Evolutionary conservation across 768 basidiomycete genomes (phyloP).

Genomic region (Daedaleopsis nitida): DNA sequence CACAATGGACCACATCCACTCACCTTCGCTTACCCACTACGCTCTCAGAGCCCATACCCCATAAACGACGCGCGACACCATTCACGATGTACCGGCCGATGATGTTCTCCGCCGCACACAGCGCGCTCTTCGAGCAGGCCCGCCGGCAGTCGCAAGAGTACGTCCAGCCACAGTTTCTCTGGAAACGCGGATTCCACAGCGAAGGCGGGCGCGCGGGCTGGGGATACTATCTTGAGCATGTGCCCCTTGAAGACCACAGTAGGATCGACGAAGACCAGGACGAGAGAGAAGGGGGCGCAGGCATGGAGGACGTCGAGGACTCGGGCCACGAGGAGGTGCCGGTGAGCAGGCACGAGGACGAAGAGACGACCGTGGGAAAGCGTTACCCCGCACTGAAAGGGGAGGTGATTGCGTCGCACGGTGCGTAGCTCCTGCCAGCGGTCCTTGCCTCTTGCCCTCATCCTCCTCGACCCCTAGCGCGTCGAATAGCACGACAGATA

Average conservation of each 20-base stretch:
- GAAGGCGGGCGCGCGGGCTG: conserved; percentile 9
- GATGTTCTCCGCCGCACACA: conserved; percentile 20
- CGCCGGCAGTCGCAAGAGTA: conserved; percentile 10
- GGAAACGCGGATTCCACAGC: conserved; percentile 17
- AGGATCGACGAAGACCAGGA: neutral
- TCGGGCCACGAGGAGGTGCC: neutral
- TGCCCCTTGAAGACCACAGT: conserved; percentile 4
- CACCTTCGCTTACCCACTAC: conserved; percentile 17
- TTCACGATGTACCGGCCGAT: conserved; percentile 10
- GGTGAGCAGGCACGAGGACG: neutral
- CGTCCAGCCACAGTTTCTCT: conserved; percentile 5
- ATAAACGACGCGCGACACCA: conserved; percentile 4
- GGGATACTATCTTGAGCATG: conserved; percentile 23
- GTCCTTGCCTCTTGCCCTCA: conserved; percentile 6
- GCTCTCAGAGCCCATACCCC: neutral
- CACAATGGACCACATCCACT: conserved; percentile 8
- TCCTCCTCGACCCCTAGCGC: neutral
- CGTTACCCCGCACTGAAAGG: conserved; percentile 3
- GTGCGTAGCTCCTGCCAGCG: conserved; percentile 4
- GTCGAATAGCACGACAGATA: conserved; percentile 8
- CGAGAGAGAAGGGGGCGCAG: neutral
- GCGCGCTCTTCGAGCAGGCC: conserved; percentile 14
- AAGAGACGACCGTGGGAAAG: neutral
- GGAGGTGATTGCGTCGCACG: conserved; percentile 16
- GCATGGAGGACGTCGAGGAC: neutral